These are phyloP conservation scores for Rhodotorula mucilaginosa DNA, from an alignment of 1,284 basidiomycete species.

Conservation along the genomic window DNA sequence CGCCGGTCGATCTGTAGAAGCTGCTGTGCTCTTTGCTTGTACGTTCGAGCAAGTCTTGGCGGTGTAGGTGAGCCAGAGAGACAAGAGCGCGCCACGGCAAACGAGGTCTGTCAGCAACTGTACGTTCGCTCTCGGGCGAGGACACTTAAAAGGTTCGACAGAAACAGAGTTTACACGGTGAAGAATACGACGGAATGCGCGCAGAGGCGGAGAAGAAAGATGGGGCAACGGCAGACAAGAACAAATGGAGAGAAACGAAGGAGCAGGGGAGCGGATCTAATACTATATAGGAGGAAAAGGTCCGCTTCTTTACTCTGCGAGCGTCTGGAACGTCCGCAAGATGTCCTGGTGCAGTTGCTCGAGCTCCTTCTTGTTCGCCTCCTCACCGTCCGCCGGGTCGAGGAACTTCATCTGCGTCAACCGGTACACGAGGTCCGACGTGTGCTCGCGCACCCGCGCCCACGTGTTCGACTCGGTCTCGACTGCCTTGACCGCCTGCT, in stretches of 20 bases:
- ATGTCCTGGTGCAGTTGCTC: constrained; percentile 65
- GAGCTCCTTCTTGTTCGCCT: constrained; percentile 52
- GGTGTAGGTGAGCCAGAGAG: too few relatives aligned
- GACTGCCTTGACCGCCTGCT: constrained; percentile 80
- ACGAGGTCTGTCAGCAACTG: too few relatives aligned
- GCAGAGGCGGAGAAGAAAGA: too few relatives aligned
- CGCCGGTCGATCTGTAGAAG: too few relatives aligned
- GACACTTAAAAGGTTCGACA: too few relatives aligned
- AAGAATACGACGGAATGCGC: neutral
- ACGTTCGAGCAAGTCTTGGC: too few relatives aligned
- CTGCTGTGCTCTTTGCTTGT: too few relatives aligned
- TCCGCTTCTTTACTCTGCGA: constrained; percentile 6
- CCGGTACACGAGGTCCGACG: constrained; percentile 87
- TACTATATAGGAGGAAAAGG: neutral
- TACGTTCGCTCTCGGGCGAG: too few relatives aligned
- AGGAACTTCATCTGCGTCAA: constrained; percentile 43
- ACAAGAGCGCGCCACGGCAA: too few relatives aligned
- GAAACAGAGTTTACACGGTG: neutral
- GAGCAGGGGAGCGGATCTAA: neutral
- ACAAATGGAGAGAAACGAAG: neutral
- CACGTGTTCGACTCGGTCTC: constrained; percentile 82
- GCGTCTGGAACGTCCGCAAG: constrained; percentile 28
- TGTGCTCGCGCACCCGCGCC: constrained; percentile 81
- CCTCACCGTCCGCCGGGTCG: constrained; percentile 36
- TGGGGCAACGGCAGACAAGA: neutral